These are phyloP conservation scores for Tuber aestivum DNA, from an alignment of 495 filamentous ascomycete genomes.

Conservation along the genomic window DNA sequence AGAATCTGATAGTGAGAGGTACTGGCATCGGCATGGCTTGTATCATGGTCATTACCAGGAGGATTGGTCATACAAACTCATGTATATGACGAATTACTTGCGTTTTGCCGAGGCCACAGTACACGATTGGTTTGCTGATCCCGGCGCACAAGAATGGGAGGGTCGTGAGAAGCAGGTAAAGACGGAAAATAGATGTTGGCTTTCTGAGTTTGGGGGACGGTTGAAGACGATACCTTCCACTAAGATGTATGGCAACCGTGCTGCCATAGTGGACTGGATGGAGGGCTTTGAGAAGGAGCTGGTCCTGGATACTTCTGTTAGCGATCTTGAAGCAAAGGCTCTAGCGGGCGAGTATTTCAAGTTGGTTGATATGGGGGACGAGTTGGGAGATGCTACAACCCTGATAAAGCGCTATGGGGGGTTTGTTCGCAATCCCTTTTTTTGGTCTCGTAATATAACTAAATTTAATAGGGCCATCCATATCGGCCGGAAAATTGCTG, in stretches of 20 bases:
- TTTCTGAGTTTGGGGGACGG: slow-evolving; percentile 1
- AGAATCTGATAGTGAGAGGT: background rate
- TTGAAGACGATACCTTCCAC: background rate
- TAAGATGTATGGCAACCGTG: background rate
- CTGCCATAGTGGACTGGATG: background rate
- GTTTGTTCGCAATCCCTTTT: background rate
- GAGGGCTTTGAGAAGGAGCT: background rate
- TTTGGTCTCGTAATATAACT: background rate
- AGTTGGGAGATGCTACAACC: background rate
- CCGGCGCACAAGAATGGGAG: background rate
- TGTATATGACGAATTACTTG: background rate
- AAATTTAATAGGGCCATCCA: background rate
- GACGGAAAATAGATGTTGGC: background rate
- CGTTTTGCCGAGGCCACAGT: background rate
- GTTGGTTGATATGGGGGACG: background rate
- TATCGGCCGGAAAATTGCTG: background rate
- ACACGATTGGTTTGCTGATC: background rate
- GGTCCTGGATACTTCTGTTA: background rate
- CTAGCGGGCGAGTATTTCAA: background rate
- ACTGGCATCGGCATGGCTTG: background rate
- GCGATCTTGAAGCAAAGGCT: background rate
- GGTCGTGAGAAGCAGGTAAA: background rate
- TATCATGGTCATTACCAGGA: background rate
- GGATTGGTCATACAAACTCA: slow-evolving; percentile 1
- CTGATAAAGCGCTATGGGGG: background rate